These are phyloP conservation scores for Coccomyxa subellipsoidea DNA, from an alignment of 163 green algal genomes.

Conservation along the genomic window DNA sequence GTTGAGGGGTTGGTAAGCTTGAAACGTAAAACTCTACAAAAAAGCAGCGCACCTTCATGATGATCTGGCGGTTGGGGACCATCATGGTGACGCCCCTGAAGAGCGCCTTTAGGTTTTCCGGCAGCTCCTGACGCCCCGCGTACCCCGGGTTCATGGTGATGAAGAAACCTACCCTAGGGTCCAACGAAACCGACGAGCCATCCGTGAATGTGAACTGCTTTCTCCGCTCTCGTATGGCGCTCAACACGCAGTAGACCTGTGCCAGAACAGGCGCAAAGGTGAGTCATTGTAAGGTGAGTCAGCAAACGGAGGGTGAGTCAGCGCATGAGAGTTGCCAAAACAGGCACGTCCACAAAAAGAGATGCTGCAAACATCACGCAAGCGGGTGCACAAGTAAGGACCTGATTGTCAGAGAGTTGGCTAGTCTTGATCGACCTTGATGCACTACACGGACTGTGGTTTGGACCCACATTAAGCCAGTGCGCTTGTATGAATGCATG, in stretches of 20 bases:
- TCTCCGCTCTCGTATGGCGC: constrained; percentile 85
- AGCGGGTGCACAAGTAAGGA: too few relatives aligned
- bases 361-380: too few relatives aligned
- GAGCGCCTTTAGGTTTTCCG: constrained; percentile 95
- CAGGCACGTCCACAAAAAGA: too few relatives aligned
- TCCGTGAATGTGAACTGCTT: constrained; percentile 92
- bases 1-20: too few relatives aligned
- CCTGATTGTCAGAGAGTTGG: too few relatives aligned
- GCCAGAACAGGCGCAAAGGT: constrained; percentile 1
- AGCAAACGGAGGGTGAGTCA: neutral
- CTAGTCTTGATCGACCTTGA: too few relatives aligned
- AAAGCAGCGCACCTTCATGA: constrained; percentile 79
- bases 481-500: too few relatives aligned
- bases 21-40: too few relatives aligned
- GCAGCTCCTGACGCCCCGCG: constrained; percentile 88
- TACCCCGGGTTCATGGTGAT: constrained; percentile 97
- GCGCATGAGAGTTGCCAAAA: too few relatives aligned
- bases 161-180: constrained; percentile 92
- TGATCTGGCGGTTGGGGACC: constrained; percentile 95
- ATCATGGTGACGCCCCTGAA: constrained; percentile 98
- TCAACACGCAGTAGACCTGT: constrained; percentile 90
- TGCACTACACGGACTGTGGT: too few relatives aligned
- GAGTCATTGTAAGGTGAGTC: neutral
- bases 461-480: too few relatives aligned
- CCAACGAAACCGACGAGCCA: constrained; percentile 75